Base-by-base conservation (phyloP, 1,139 yeast species). In the Zygoascus meyerae region DNA sequence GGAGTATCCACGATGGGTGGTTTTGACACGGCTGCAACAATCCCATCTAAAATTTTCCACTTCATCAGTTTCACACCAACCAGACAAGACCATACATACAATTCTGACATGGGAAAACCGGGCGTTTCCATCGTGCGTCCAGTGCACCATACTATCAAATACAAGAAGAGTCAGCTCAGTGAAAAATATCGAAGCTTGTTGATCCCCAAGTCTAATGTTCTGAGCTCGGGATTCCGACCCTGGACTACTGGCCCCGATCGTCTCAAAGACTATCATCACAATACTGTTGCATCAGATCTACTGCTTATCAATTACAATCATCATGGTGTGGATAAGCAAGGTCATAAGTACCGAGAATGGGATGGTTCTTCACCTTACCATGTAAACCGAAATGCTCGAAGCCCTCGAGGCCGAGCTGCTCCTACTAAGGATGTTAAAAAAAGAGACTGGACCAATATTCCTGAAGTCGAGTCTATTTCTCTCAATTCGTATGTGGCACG, bases 331-430 rank as follows among this genome's bases (percentile, higher is more conserved):
- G 71, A 70, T 45, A 61, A 66, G 39, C 59, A 59, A 15, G 97
- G 97, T 50, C 74, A 78, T 54, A 86, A 86, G 69, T 74, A 75
- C 57, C 78, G 96, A 68, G 73, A 77, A 48, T 90, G 98, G 95
- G 94, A 87, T 52, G 85, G 86, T 42, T 74, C 85, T 29, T 83
- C 96, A 33, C 96, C 97, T 41, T 92, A 86, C 68, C 95, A 90
- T 63, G 65, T 89, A 49, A 87, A 86, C 67, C 84, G 97, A 74
- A 79, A 83, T 33, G 55, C 60, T 9, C 71, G 74, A 51, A 59
- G 63, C 9, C 72, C 73, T 10, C 58, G 66, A 44, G 74, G 74
- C 6, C 60, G 65, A 34, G 63, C 69, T 17, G 69, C 67, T 55
- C 84, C 81, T 58, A 78, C 90, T 7, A 86, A 84, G 55, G 84